A percentile compares a stretch with the other conserved stretches of the same genome.
Evolutionary conservation across 2,329 filamentous ascomycete genomes (phyloP).

Genomic region (Penicillium brasilianum): DNA sequence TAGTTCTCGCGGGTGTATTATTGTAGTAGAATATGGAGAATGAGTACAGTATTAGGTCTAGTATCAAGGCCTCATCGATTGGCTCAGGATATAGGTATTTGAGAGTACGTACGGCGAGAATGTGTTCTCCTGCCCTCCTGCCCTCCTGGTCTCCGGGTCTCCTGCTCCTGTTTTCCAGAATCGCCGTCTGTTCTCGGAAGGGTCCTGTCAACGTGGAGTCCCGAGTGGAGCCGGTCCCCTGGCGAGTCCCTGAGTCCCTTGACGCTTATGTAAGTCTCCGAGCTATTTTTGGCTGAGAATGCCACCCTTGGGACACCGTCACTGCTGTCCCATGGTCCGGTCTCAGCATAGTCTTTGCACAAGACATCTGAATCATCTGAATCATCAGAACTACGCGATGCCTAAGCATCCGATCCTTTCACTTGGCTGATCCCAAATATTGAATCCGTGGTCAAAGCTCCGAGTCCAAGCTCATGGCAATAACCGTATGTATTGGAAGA

Average conservation of each 20-base stretch:
- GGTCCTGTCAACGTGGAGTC: slow-evolving; percentile 18
- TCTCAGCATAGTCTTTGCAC: background rate
- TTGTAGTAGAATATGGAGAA: too few relatives aligned
- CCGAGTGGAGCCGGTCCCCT: slow-evolving; percentile 6
- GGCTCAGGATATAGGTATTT: too few relatives aligned
- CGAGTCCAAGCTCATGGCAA: too few relatives aligned
- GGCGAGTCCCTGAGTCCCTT: slow-evolving; percentile 1
- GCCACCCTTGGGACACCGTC: background rate
- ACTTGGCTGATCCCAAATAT: background rate
- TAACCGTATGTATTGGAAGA: background rate
- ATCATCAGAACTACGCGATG: background rate
- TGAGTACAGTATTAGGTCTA: background rate
- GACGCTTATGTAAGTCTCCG: background rate
- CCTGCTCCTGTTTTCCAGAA: too few relatives aligned
- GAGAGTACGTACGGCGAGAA: too few relatives aligned
- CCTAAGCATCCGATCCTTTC: background rate
- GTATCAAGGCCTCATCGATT: too few relatives aligned
- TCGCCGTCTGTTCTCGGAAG: slow-evolving; percentile 5
- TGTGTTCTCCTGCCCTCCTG: too few relatives aligned
- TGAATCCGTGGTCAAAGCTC: background rate
- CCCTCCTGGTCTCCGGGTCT: too few relatives aligned
- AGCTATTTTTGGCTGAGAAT: slow-evolving; percentile 18
- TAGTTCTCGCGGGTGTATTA: too few relatives aligned
- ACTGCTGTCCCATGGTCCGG: background rate
- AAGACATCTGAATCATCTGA: background rate